phyloP scores from a whole-genome alignment of 1,284 basidiomycete species.

The Fomitopsis betulina region DNA sequence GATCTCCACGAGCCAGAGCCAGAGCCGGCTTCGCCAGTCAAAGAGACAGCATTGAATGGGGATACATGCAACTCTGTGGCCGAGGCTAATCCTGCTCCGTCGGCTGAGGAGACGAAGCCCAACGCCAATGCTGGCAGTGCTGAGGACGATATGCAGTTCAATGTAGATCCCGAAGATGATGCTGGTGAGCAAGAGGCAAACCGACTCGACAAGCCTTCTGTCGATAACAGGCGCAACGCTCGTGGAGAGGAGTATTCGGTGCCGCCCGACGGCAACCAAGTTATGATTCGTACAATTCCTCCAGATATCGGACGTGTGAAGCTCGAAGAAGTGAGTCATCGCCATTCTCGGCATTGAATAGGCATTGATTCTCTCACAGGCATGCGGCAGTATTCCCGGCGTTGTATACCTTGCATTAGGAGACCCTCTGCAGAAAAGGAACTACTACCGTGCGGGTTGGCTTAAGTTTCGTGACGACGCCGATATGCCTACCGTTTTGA shows the following conservation, averaged over 20 bases:
- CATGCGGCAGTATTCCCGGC: constrained; percentile 61
- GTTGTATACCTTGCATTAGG: constrained; percentile 83
- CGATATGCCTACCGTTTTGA: constrained; percentile 71
- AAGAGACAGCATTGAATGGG: constrained; percentile 33
- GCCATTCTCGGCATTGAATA: constrained; percentile 1
- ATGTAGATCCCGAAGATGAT: constrained; percentile 69
- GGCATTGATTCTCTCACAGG: constrained; percentile 34
- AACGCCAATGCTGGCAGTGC: constrained; percentile 6
- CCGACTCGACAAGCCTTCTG: constrained; percentile 45
- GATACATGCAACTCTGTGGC: constrained; percentile 27
- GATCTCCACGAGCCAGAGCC: constrained; percentile 55
- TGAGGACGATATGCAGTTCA: constrained; percentile 45
- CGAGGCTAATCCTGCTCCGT: constrained; percentile 24
- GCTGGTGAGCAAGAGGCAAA: constrained; percentile 51
- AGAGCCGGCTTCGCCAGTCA: constrained; percentile 38
- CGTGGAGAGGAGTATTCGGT: constrained; percentile 76
- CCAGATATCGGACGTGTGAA: constrained; percentile 85
- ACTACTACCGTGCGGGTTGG: constrained; percentile 92
- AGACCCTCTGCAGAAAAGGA: constrained; percentile 85
- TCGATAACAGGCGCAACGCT: constrained; percentile 42
- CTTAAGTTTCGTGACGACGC: constrained; percentile 80
- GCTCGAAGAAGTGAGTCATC: constrained; percentile 72
- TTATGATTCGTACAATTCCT: constrained; percentile 92
- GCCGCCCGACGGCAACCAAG: constrained; percentile 77
- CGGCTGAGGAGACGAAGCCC: constrained; percentile 39